Evolutionary conservation across 345 rosid species (phyloP).

Genomic region (Salix caprea): DNA sequence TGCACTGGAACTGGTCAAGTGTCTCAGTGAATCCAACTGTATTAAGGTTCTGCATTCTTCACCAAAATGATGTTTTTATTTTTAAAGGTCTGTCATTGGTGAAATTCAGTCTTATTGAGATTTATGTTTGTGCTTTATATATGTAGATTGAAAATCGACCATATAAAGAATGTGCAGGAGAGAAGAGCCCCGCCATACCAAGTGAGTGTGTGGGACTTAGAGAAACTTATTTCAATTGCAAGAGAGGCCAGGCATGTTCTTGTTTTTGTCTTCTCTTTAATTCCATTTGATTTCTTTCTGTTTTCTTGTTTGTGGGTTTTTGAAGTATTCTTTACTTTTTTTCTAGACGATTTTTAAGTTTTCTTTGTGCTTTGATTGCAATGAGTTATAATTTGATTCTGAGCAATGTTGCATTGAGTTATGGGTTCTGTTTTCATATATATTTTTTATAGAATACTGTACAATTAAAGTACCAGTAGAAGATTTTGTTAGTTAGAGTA

Average conservation of each 20-base stretch:
- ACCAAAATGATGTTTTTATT: background rate
- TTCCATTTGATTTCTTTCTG: background rate
- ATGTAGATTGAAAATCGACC: constrained; percentile 70
- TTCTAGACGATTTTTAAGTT: background rate
- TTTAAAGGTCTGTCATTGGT: background rate
- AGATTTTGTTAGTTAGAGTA: background rate
- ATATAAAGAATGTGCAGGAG: constrained; percentile 77
- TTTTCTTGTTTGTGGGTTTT: background rate
- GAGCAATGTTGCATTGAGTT: background rate
- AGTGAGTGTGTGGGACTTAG: constrained; percentile 91
- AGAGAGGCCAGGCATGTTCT: constrained; percentile 72
- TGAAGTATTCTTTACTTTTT: background rate
- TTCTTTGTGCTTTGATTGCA: background rate
- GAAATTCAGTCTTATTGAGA: background rate
- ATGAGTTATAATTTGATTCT: background rate
- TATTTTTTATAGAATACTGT: background rate
- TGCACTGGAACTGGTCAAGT: constrained; percentile 87
- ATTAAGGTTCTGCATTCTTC: constrained; percentile 44
- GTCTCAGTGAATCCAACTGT: constrained; percentile 85
- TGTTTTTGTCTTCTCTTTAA: background rate
- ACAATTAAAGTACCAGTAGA: background rate
- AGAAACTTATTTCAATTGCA: constrained; percentile 97
- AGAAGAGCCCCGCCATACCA: constrained; percentile 72
- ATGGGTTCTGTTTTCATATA: background rate
- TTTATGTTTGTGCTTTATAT: background rate